phyloP scores from a whole-genome alignment of 2,329 filamentous ascomycete species.

The Pochonia chlamydosporia region DNA sequence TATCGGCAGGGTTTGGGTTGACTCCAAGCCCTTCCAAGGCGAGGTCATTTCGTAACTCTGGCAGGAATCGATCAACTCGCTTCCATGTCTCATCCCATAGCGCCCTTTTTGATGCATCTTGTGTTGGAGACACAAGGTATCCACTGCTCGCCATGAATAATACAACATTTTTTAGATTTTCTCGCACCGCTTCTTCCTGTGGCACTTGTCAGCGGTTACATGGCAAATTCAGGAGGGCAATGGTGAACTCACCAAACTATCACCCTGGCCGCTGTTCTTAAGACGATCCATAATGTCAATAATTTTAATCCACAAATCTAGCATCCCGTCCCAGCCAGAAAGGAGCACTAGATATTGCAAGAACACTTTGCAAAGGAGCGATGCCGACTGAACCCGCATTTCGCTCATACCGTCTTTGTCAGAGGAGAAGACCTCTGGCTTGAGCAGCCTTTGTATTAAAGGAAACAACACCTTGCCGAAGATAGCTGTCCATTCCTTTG shows the following conservation, averaged over 20 bases:
- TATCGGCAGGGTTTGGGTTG: background rate
- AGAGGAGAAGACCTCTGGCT: slow-evolving; percentile 88
- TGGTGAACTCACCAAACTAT: slow-evolving; percentile 64
- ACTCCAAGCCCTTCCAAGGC: slow-evolving; percentile 39
- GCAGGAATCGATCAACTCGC: slow-evolving; percentile 59
- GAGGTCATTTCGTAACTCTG: slow-evolving; percentile 52
- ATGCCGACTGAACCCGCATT: slow-evolving; percentile 86
- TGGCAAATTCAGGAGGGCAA: background rate
- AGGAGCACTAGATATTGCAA: slow-evolving; percentile 85
- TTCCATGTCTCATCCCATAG: slow-evolving; percentile 61
- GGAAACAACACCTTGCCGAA: slow-evolving; percentile 93
- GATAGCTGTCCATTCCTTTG: slow-evolving; percentile 90
- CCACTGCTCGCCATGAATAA: slow-evolving; percentile 91
- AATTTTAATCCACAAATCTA: slow-evolving; percentile 88
- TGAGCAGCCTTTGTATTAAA: slow-evolving; percentile 77
- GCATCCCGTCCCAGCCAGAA: slow-evolving; percentile 79
- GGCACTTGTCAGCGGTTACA: slow-evolving; percentile 10
- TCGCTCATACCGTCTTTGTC: slow-evolving; percentile 93
- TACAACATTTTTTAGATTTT: slow-evolving; percentile 92
- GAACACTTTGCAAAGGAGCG: slow-evolving; percentile 90
- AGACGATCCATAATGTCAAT: slow-evolving; percentile 92
- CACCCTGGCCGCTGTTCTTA: slow-evolving; percentile 91
- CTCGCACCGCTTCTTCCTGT: slow-evolving; percentile 88
- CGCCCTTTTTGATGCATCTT: slow-evolving; percentile 48
- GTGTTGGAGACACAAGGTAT: slow-evolving; percentile 66